Evolutionary conservation across 1,284 basidiomycete species (phyloP), one percentile per base, ranked within the genome.

Genomic region (Xerocomus amazonicus): DNA sequence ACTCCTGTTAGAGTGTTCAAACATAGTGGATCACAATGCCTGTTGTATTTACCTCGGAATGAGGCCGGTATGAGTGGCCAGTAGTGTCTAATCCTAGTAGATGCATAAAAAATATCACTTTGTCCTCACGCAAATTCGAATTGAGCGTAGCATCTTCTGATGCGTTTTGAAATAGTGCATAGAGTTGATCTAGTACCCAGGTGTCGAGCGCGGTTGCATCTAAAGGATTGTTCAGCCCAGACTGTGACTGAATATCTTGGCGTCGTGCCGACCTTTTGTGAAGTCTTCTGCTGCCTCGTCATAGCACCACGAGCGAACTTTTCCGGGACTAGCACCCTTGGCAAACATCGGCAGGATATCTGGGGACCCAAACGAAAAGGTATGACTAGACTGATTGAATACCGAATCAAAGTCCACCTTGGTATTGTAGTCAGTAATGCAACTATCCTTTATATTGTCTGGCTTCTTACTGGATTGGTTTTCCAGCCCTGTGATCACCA

Each of bases 301-400:
- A 63, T 93, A 94, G 47, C 76, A 81, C 86, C 86, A 92, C 46
- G 82, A 83, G 40, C 79, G 76, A 0, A 94, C 88, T 55, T 77
- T 87, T 1, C 83, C 85, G 0, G 80, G 77, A 0, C 74, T 76
- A 4, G 89, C 90, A 13, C 90, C 90, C 6, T 79, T 76, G 14
- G 82, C 74, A 60, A 95, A 95, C 88, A 95, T 95, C 10, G 90
- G 90, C 4, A 95, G 68, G 51, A 95, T 95, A 66, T 95, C 92
- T 0, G 92, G 92, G 3, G 87, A 91, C 3, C 92, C 92, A 56
- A 93, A 94, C 0, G 89, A 85, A 60, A 83, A 95, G 0, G 90
- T 89, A 36, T 80, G 74, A 36, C 76, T 79, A 1, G 90, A 92
- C 62, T 85, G 87, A 59, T 95, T 95, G 65, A 95, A 87, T 3